Evolutionary conservation across 257 asterid species (phyloP).

Genomic region (Solanum chiquidenum): DNA sequence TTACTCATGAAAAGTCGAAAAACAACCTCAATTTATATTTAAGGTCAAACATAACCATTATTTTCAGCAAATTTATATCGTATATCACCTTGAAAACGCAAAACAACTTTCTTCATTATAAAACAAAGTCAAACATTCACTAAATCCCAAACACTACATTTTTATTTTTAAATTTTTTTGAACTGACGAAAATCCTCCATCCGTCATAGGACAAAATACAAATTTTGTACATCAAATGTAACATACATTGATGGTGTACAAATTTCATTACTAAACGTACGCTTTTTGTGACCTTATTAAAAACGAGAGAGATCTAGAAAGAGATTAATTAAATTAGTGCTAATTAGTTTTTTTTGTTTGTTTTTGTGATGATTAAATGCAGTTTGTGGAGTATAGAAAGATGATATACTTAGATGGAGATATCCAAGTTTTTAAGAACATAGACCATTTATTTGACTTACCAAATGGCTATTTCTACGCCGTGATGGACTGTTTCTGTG

Average conservation of each 20-base stretch:
- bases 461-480: background rate
- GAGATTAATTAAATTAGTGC: background rate
- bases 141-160: background rate
- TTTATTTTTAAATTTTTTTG: too few species aligned
- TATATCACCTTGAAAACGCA: too few species aligned
- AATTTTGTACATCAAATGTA: background rate
- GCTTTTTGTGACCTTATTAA: too few species aligned
- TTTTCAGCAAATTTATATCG: too few species aligned
- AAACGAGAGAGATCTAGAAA: too few species aligned
- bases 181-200: too few species aligned
- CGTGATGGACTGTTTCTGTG: conserved; percentile 6
- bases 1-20: background rate
- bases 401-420: conserved; percentile 12
- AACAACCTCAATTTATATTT: background rate
- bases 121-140: background rate
- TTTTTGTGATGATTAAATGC: background rate
- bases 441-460: conserved; percentile 3
- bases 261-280: background rate
- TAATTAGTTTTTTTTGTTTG: too few species aligned
- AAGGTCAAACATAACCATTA: too few species aligned
- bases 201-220: background rate
- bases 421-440: conserved; percentile 2
- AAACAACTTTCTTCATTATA: too few species aligned
- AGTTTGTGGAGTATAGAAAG: conserved; percentile 10
- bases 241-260: background rate